Conservation (phyloP, 164 flowering plant genomes). For the Litsea cubeba region DNA sequence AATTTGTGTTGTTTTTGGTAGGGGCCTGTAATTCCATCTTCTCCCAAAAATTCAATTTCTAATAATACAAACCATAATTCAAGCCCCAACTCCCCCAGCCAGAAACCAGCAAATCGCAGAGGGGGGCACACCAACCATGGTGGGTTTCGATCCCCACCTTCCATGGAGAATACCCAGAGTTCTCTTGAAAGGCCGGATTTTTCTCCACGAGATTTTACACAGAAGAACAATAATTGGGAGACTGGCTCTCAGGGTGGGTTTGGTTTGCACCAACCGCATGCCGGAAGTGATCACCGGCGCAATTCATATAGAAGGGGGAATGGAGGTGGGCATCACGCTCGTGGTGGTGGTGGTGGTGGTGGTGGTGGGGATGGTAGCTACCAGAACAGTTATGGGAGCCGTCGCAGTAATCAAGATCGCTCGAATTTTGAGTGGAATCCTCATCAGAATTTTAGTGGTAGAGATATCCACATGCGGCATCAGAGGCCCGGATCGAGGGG, state of each 20-base stretch:
- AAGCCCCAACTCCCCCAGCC: constrained; percentile 32
- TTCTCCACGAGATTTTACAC: constrained; percentile 33
- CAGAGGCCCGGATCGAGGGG: constrained; percentile 37
- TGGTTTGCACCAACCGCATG: constrained; percentile 11
- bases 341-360: not conserved
- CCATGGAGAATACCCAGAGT: constrained; percentile 21
- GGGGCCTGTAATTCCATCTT: constrained; percentile 36
- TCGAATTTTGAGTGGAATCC: constrained; percentile 43
- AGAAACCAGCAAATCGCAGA: constrained; percentile 38
- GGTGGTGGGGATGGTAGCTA: constrained; percentile 7
- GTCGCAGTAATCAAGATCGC: constrained; percentile 61
- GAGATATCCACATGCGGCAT: constrained; percentile 44
- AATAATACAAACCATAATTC: constrained; percentile 35
- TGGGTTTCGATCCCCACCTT: constrained; percentile 28
- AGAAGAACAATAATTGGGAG: constrained; percentile 34
- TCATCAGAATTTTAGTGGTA: constrained; percentile 30
- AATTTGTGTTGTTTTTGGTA: constrained; percentile 7
- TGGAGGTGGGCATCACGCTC: constrained; percentile 22
- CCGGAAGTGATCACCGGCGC: constrained; percentile 39
- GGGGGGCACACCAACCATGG: constrained; percentile 23
- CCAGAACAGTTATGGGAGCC: constrained; percentile 46
- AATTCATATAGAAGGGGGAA: constrained; percentile 36
- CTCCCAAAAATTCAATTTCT: constrained; percentile 29
- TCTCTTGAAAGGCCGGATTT: constrained; percentile 27
- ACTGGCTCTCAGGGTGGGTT: constrained; percentile 23